Percentiles rank a stretch among this genome's conserved stretches.
These are phyloP conservation scores for Boletus sp. DNA, from an alignment of 1,284 basidiomycete species.

Conservation along the genomic window DNA sequence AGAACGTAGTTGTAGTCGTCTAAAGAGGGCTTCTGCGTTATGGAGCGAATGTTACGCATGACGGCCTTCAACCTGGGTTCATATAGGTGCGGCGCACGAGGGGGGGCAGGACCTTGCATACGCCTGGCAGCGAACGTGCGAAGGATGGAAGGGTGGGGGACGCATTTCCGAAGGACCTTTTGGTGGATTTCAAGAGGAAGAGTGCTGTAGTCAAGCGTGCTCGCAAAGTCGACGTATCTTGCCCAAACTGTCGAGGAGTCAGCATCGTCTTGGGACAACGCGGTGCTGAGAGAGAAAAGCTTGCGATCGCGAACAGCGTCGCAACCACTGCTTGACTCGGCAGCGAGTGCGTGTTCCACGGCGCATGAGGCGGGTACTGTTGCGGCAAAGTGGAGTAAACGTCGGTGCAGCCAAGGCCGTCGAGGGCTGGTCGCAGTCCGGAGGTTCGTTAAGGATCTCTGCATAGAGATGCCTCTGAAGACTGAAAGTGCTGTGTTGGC, in stretches of 20 bases:
- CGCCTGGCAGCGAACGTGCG: slow-evolving; percentile 42
- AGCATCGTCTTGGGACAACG: slow-evolving; percentile 29
- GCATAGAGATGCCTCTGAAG: slow-evolving; percentile 12
- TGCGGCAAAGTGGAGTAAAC: slow-evolving; percentile 11
- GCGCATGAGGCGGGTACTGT: slow-evolving; percentile 3
- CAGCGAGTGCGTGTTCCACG: slow-evolving; percentile 1
- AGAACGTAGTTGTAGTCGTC: slow-evolving; percentile 73
- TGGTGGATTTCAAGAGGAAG: slow-evolving; percentile 65
- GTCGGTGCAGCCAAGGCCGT: slow-evolving; percentile 8
- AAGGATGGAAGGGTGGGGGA: slow-evolving; percentile 42
- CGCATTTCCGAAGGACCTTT: slow-evolving; percentile 60
- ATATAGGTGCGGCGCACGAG: slow-evolving; percentile 43
- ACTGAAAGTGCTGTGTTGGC: neutral
- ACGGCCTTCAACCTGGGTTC: slow-evolving; percentile 62
- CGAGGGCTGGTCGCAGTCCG: slow-evolving; percentile 11
- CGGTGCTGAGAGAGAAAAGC: slow-evolving; percentile 31
- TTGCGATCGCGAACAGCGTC: slow-evolving; percentile 27
- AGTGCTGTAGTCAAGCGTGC: slow-evolving; percentile 40
- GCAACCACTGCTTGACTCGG: slow-evolving; percentile 6
- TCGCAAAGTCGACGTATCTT: slow-evolving; percentile 54
- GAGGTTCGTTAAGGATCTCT: slow-evolving; percentile 25
- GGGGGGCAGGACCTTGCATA: slow-evolving; percentile 35
- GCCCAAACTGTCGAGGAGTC: slow-evolving; percentile 54
- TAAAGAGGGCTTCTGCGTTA: slow-evolving; percentile 46
- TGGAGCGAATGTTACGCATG: slow-evolving; percentile 61